Percentiles rank a stretch among this genome's conserved stretches.
phyloP scores from a whole-genome alignment of 306 rosid genomes.

The Cotoneaster glaucophyllus region DNA sequence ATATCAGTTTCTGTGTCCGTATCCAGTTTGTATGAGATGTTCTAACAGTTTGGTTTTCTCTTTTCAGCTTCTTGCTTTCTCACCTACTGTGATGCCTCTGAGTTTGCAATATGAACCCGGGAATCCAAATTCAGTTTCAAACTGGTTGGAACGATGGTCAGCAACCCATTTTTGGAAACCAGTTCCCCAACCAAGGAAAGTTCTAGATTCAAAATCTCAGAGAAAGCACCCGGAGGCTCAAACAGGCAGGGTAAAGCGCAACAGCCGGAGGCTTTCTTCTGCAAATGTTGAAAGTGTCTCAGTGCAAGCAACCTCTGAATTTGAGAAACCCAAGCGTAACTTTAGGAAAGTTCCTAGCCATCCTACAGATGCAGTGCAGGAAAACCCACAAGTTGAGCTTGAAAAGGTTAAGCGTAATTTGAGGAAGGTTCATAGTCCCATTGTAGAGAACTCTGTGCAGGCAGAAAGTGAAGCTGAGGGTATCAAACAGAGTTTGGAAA shows the following conservation, averaged over 20 bases:
- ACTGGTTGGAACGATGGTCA: constrained; percentile 92
- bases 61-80: constrained; percentile 67
- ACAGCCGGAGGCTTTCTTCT: constrained; percentile 49
- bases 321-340: constrained; percentile 79
- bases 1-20: neutral
- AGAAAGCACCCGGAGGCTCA: constrained; percentile 66
- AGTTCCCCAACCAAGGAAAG: constrained; percentile 65
- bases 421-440: constrained; percentile 89
- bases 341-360: constrained; percentile 58
- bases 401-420: constrained; percentile 91
- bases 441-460: constrained; percentile 50
- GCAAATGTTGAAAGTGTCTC: constrained; percentile 46
- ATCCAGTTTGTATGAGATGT: neutral
- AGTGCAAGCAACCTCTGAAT: constrained; percentile 53
- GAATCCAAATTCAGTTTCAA: constrained; percentile 74
- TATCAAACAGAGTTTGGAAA: constrained; percentile 50
- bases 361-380: constrained; percentile 53
- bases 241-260: constrained; percentile 61
- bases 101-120: constrained; percentile 56
- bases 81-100: constrained; percentile 61
- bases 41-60: constrained; percentile 27
- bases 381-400: constrained; percentile 85
- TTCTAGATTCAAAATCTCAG: constrained; percentile 50
- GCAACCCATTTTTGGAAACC: constrained; percentile 75
- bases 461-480: constrained; percentile 51